A percentile compares a stretch with the other conserved stretches of the same genome.
Conservation (phyloP, 352 stramenopile genomes). For the Pseudoperonospora humuli region DNA sequence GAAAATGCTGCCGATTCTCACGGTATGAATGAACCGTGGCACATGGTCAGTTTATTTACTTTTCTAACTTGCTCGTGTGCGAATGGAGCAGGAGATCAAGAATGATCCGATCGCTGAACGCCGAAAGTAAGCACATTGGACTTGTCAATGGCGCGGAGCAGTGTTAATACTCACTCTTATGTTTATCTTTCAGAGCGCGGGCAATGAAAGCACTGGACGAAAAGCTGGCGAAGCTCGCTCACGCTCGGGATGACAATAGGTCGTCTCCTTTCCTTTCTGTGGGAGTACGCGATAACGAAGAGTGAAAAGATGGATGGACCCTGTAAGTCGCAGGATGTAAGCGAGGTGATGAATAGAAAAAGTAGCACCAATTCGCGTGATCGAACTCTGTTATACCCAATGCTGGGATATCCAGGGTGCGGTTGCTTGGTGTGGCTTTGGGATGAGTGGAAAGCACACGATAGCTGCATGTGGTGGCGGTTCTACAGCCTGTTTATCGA, state of each 20-base stretch:
- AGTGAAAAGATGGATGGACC: conserved; percentile 5
- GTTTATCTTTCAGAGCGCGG: conserved; percentile 39
- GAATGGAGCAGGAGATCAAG: conserved; percentile 30
- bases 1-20: conserved; percentile 55
- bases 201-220: conserved; percentile 86
- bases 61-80: neutral
- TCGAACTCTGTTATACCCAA: too few species aligned
- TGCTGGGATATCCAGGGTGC: too few species aligned
- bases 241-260: conserved; percentile 23
- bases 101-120: conserved; percentile 77
- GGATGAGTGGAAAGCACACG: too few species aligned
- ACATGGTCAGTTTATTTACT: neutral
- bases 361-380: too few species aligned
- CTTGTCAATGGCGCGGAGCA: neutral
- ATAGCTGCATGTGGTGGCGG: too few species aligned
- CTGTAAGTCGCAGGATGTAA: conserved; percentile 6
- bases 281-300: conserved; percentile 23
- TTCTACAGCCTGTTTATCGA: too few species aligned
- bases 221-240: conserved; percentile 77
- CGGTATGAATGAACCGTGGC: conserved; percentile 19
- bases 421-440: too few species aligned
- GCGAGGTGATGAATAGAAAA: conserved; percentile 12
- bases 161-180: neutral
- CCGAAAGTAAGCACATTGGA: conserved; percentile 58
- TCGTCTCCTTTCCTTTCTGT: conserved; percentile 26